Percentiles rank a stretch among this genome's conserved stretches.
These are phyloP conservation scores for Aspergillus ruber DNA, from an alignment of 2,329 filamentous ascomycete genomes.

Conservation along the genomic window DNA sequence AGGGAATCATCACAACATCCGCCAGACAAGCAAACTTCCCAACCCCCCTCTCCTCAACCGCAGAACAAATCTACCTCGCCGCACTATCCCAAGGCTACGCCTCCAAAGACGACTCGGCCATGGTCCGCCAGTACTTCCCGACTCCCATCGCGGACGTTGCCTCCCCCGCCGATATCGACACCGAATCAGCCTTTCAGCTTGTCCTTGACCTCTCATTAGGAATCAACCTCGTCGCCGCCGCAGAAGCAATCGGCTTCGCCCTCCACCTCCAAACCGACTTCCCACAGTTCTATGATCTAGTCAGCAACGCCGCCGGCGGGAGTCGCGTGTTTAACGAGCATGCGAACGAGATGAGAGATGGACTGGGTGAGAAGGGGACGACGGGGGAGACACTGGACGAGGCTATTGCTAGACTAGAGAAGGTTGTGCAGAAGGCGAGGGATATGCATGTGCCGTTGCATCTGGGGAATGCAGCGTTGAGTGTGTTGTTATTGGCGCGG, in stretches of 20 bases:
- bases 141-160: conserved; percentile 37
- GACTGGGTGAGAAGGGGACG: conserved; percentile 17
- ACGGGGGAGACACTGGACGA: conserved; percentile 32
- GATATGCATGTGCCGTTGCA: conserved; percentile 34
- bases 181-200: conserved; percentile 32
- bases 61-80: conserved; percentile 60
- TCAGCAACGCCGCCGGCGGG: conserved; percentile 43
- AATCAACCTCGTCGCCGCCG: conserved; percentile 45
- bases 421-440: conserved; percentile 38
- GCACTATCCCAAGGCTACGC: conserved; percentile 54
- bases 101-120: conserved; percentile 48
- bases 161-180: conserved; percentile 23
- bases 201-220: conserved; percentile 39
- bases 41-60: conserved; percentile 54
- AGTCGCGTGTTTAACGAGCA: conserved; percentile 40
- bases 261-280: conserved; percentile 41
- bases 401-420: conserved; percentile 32
- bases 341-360: conserved; percentile 32
- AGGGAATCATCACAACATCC: conserved; percentile 62
- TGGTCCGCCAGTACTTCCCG: conserved; percentile 49
- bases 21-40: conserved; percentile 54
- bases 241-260: conserved; percentile 45
- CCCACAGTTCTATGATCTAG: conserved; percentile 41
- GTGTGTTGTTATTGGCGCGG: conserved; percentile 26
- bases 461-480: conserved; percentile 33